These are phyloP conservation scores for Microbotryum scabiosae DNA, from an alignment of 1,284 basidiomycete genomes.

Conservation along the genomic window DNA sequence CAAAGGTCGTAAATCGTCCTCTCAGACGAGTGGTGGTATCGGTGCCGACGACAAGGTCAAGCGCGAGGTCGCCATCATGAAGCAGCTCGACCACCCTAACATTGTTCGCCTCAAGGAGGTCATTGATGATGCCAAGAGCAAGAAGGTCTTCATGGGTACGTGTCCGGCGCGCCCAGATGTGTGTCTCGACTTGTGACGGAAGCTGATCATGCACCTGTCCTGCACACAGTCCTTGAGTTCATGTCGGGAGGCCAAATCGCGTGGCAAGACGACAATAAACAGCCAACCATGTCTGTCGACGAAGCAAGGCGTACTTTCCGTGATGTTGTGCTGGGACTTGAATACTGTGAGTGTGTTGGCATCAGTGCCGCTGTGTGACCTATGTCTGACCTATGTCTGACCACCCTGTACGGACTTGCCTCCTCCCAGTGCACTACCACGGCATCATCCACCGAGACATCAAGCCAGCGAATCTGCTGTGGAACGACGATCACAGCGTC, in stretches of 20 bases:
- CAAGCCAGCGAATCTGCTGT: slow-evolving; percentile 94
- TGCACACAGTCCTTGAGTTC: slow-evolving; percentile 76
- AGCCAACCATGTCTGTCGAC: slow-evolving; percentile 67
- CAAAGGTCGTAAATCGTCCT: slow-evolving; percentile 22
- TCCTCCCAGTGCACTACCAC: slow-evolving; percentile 76
- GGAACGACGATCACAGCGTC: slow-evolving; percentile 61
- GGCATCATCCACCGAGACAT: slow-evolving; percentile 99
- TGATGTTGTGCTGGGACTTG: slow-evolving; percentile 85
- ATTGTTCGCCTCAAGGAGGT: slow-evolving; percentile 88
- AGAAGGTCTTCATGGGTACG: slow-evolving; percentile 88
- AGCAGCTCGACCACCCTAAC: slow-evolving; percentile 82
- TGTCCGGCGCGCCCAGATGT: slow-evolving; percentile 20
- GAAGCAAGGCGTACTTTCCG: slow-evolving; percentile 80
- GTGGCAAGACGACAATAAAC: slow-evolving; percentile 60
- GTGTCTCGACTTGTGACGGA: neutral
- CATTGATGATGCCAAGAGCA: slow-evolving; percentile 83
- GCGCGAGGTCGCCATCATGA: slow-evolving; percentile 96
- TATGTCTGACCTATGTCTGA: slow-evolving; percentile 2
- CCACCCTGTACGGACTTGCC: neutral
- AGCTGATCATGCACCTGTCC: neutral
- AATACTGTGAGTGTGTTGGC: slow-evolving; percentile 60
- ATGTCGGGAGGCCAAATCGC: slow-evolving; percentile 88
- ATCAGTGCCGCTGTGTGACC: slow-evolving; percentile 15
- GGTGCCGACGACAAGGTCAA: slow-evolving; percentile 61
- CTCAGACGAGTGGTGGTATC: slow-evolving; percentile 20